phyloP scores from a whole-genome alignment of 2,329 filamentous ascomycete genomes.

The Dactylellina parvicollis region DNA sequence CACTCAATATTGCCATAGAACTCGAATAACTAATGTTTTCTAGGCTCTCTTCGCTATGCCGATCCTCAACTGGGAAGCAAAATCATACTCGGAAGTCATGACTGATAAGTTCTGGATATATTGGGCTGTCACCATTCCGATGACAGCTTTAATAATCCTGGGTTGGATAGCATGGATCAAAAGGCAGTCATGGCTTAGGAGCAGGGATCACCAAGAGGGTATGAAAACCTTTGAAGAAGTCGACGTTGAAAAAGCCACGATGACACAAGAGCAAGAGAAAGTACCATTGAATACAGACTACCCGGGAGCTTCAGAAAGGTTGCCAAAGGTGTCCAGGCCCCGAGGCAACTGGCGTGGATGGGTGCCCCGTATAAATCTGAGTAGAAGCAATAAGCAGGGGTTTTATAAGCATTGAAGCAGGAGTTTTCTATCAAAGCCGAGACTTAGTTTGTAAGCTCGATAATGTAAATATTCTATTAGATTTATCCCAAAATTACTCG shows the following conservation, averaged over 20 bases:
- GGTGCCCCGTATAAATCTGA: not conserved
- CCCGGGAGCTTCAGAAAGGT: not conserved
- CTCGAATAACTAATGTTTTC: not conserved
- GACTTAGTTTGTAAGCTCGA: too few species aligned
- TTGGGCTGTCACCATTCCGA: constrained; percentile 23
- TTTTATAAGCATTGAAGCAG: not conserved
- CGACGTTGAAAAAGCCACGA: constrained; percentile 13
- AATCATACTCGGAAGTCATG: constrained; percentile 20
- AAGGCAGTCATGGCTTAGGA: constrained; percentile 26
- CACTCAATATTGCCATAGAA: not conserved
- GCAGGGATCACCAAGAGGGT: constrained; percentile 20
- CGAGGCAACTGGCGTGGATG: not conserved
- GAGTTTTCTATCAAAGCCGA: not conserved
- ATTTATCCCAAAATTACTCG: too few species aligned
- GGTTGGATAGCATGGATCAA: constrained; percentile 21
- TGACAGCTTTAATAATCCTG: constrained; percentile 10
- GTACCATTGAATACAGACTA: constrained; percentile 10
- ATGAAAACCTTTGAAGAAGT: constrained; percentile 30
- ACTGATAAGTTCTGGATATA: constrained; percentile 31
- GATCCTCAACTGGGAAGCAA: constrained; percentile 25
- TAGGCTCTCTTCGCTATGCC: constrained; percentile 41
- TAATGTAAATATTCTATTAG: too few species aligned
- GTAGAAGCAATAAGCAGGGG: not conserved
- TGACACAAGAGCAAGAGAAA: constrained; percentile 6
- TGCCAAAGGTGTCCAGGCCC: not conserved